Evolutionary conservation across 2,329 filamentous ascomycete species (phyloP).

Genomic region (Dactylellina cionopaga): DNA sequence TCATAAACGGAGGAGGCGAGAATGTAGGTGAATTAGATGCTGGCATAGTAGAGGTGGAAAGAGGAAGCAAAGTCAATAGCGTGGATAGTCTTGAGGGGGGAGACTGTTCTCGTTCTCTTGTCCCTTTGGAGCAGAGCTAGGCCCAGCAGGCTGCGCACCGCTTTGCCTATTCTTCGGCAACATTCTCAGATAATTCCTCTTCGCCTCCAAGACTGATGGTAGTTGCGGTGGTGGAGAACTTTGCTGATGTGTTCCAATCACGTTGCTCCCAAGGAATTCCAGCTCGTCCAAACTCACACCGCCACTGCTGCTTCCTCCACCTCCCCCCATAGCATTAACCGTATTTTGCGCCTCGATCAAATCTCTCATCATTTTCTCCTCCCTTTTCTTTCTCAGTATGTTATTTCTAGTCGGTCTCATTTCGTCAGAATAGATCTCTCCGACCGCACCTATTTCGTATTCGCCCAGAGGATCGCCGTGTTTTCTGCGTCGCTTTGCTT

Average conservation of each 20-base stretch:
- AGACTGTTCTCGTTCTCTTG: constrained; percentile 7
- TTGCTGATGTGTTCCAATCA: not conserved
- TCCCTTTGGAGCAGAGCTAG: not conserved
- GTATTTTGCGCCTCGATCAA: not conserved
- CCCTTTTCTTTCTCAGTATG: constrained; percentile 12
- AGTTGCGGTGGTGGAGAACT: not conserved
- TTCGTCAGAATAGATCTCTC: constrained; percentile 3
- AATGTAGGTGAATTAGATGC: too few species aligned
- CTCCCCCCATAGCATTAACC: not conserved
- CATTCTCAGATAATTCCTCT: not conserved
- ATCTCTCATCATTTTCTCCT: constrained; percentile 1
- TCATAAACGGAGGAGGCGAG: too few species aligned
- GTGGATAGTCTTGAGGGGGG: too few species aligned
- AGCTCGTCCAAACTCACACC: not conserved
- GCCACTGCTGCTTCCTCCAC: not conserved
- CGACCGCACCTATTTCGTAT: constrained; percentile 1
- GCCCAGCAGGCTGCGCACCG: not conserved
- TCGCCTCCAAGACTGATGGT: not conserved
- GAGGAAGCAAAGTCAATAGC: not conserved
- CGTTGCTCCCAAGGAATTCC: not conserved
- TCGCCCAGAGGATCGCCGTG: constrained; percentile 20
- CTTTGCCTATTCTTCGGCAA: not conserved
- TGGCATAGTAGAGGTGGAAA: constrained; percentile 14
- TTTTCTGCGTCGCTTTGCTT: not conserved
- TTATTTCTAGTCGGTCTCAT: constrained; percentile 15